Base-by-base conservation (phyloP, 2,329 filamentous ascomycete genomes). In the Paraphaeosphaeria sporulosa region DNA sequence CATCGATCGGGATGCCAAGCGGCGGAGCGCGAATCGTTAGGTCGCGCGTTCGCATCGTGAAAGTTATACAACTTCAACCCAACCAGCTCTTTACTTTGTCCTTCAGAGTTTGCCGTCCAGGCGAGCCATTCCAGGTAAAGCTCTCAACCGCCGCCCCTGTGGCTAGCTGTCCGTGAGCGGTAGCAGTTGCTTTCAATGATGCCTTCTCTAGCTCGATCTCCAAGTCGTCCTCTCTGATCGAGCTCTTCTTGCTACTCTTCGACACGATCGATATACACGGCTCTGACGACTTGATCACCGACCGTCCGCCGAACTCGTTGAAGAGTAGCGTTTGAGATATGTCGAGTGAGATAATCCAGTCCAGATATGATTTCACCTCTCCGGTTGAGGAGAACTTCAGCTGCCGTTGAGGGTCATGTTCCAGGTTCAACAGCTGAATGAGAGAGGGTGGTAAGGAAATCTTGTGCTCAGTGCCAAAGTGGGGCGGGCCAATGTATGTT, bases 401-500 rank as follows among this genome's bases (percentile, higher is more conserved):
- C 17, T 73, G 69, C 17, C 64, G 63, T 17, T 58, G 57, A 7
- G 64, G 58, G 40, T 70, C 65, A 21, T 63, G 64, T 40, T 70
- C 69, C 1, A 75, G 61, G 19, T 66, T 68, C n/a, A 78, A 68
- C 38, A 74, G 67, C 8, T 66, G 60, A 12, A 64, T 65, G 17
- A 76, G 57, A 0, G 73, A 64, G 4, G 71, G 61, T 9, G 76
- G 74, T 6, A 78, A 60, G 6, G 68, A 71, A 13, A 78, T 59
- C 55, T 67, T 73, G 58, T 75, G 71, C 55, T 77, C 74, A 6
- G 73, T 71, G 44, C 76, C 76, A 48, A 75, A 76, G 1, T 66
- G 73, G 2, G 75, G 76, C 17, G 66, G 66, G 12, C 71, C 73
- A 17, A 78, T 68, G 21, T 67, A 70, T 1, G 76, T 78, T 23